These are phyloP conservation scores for Hsuehochloa calcarea DNA, from an alignment of 176 grass and related monocot genomes.

Conservation along the genomic window DNA sequence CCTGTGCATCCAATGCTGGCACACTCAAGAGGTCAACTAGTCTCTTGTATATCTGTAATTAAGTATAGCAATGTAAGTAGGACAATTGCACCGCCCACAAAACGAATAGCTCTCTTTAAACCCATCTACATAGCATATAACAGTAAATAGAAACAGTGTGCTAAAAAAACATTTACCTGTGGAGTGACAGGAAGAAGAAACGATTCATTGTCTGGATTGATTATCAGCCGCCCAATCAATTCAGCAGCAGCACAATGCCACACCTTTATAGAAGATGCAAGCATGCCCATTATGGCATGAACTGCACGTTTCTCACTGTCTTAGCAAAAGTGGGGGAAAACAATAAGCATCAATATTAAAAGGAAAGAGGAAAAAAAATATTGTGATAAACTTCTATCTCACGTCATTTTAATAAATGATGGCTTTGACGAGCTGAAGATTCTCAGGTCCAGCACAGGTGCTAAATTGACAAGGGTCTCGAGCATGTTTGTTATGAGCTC, in stretches of 20 bases:
- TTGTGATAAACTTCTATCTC: conserved; percentile 24
- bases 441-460: conserved; percentile 89
- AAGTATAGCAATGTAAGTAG: conserved; percentile 20
- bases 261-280: conserved; percentile 79
- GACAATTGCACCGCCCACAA: not conserved
- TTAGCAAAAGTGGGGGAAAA: conserved; percentile 23
- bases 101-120: not conserved
- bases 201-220: conserved; percentile 95
- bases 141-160: not conserved
- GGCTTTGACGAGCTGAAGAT: conserved; percentile 94
- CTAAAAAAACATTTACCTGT: conserved; percentile 47
- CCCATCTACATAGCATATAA: conserved; percentile 20
- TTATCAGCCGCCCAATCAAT: conserved; percentile 90
- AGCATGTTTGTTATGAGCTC: conserved; percentile 98
- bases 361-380: not conserved
- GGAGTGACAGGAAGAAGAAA: conserved; percentile 81
- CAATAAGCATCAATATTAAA: conserved; percentile 19
- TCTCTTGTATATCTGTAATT: conserved; percentile 75
- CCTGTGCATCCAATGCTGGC: conserved; percentile 89
- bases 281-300: conserved; percentile 94
- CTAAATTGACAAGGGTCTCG: conserved; percentile 96
- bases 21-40: conserved; percentile 91
- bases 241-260: conserved; percentile 98
- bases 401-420: conserved; percentile 92
- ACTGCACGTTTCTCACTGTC: conserved; percentile 87